Conservation (phyloP, 1,284 basidiomycete genomes). For the Ceratobasidium theobromae region DNA sequence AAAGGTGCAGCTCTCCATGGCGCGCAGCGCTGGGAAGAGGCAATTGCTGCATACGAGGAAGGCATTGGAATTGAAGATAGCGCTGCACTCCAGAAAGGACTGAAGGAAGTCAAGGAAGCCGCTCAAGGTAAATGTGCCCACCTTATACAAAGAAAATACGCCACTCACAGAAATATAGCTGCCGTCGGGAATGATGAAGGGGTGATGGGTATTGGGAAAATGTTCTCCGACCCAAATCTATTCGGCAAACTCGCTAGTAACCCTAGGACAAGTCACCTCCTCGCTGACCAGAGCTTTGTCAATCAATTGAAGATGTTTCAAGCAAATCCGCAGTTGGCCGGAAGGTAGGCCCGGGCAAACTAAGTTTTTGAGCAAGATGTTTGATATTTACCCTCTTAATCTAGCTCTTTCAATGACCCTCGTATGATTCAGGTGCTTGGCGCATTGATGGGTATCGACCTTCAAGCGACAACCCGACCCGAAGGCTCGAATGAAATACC, state of each 20-base stretch:
- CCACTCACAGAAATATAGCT: conserved; percentile 40
- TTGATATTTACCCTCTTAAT: conserved; percentile 24
- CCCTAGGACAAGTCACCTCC: conserved; percentile 80
- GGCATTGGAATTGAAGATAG: conserved; percentile 83
- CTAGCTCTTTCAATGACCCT: conserved; percentile 70
- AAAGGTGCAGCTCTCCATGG: conserved; percentile 97
- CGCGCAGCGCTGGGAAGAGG: conserved; percentile 73
- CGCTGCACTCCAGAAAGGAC: conserved; percentile 79
- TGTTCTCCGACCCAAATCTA: conserved; percentile 86
- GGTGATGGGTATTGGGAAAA: conserved; percentile 61
- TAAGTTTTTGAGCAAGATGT: not conserved
- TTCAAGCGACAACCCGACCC: conserved; percentile 82
- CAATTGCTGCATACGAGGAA: conserved; percentile 76
- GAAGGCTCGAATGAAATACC: conserved; percentile 84
- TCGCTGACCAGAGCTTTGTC: conserved; percentile 81
- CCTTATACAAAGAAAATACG: not conserved
- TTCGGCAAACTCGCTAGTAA: conserved; percentile 82
- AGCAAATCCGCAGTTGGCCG: conserved; percentile 61
- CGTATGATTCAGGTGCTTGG: conserved; percentile 90
- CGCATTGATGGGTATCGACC: conserved; percentile 90
- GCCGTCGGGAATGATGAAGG: conserved; percentile 50
- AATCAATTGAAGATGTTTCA: conserved; percentile 65
- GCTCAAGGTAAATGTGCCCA: conserved; percentile 53
- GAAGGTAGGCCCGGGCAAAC: conserved; percentile 46
- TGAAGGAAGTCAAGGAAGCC: conserved; percentile 83